Evolutionary conservation across 495 filamentous ascomycete genomes (phyloP), one percentile per base, ranked within the genome.

Genomic region (Penicillium fimorum): DNA sequence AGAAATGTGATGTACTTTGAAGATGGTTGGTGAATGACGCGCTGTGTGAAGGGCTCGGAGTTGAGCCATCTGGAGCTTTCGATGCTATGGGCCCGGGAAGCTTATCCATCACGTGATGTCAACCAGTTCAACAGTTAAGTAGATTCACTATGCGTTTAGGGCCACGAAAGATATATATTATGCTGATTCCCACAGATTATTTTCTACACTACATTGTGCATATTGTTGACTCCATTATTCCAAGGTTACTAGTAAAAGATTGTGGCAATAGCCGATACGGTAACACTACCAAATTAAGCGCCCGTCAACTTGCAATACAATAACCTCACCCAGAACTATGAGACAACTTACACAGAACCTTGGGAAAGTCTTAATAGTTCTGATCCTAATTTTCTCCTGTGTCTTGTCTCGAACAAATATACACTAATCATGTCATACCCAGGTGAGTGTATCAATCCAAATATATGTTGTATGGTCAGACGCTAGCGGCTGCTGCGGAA

Each of bases 81-180:
- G 58, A 54, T 55, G 51, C 47, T 49, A 61, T 48, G 56, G 38
- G 30, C 57, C 57, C 55, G 40, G 50, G 61, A 56, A 61, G 61
- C 61, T 64, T 55, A 32, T 41, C 50, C 46, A 10, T 56, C 61
- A 64, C 61, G 61, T 64, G 61, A 63, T 18, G 10, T 1, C 25
- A 1, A 6, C 25, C 5, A 3, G 29, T 20, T 10, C 41, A 43
- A 13, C 41, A 11, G 41, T 22, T 10, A 5, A 37, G 35, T 38
- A n/a, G 35, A n/a, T 8, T 37, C 7, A n/a, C 4, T 43, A 24
- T 42, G 11, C 20, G 12, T 43, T 22, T 20, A 43, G 11, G 17
- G 9, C 9, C 17, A 24, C 6, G 18, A 24, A 43, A 22, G 11
- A 43, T 24, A 43, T 24, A 43, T 13, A n/a, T 6, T 2, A 7